Conservation (phyloP, 2,329 filamentous ascomycete species). For the Verticillium alfalfae region DNA sequence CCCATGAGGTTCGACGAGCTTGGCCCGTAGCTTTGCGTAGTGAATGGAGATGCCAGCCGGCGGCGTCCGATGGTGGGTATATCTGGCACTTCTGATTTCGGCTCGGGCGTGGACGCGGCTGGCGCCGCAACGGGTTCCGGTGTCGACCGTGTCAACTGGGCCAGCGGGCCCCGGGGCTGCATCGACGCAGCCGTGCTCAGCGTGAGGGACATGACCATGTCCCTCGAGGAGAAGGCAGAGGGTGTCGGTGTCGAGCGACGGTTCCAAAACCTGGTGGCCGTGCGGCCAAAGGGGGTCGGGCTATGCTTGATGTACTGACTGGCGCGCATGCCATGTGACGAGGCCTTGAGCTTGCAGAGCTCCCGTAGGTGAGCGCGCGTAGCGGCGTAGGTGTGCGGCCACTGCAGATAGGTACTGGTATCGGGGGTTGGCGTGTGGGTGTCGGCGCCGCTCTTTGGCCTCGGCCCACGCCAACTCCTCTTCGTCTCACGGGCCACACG, state of each 20-base stretch:
- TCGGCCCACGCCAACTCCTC: constrained; percentile 61
- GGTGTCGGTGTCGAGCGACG: constrained; percentile 40
- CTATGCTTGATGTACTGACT: constrained; percentile 44
- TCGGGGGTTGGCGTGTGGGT: constrained; percentile 51
- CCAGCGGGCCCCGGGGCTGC: constrained; percentile 57
- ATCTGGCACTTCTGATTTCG: constrained; percentile 6
- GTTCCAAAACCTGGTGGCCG: constrained; percentile 42
- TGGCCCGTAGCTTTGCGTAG: constrained; percentile 55
- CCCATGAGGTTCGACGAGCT: constrained; percentile 48
- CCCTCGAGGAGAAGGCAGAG: constrained; percentile 51
- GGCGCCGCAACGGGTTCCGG: constrained; percentile 17
- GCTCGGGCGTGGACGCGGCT: constrained; percentile 2
- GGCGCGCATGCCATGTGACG: constrained; percentile 33
- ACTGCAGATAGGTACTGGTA: constrained; percentile 46
- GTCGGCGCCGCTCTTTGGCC: constrained; percentile 47
- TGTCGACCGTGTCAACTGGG: constrained; percentile 48
- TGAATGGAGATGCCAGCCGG: constrained; percentile 50
- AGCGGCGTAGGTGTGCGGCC: constrained; percentile 59
- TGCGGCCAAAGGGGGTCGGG: constrained; percentile 50
- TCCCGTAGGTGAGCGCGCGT: constrained; percentile 59
- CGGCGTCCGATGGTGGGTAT: constrained; percentile 18
- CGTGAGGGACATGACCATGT: constrained; percentile 58
- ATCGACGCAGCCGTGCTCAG: constrained; percentile 61
- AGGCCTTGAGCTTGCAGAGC: constrained; percentile 52
- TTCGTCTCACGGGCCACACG: constrained; percentile 62